phyloP scores from a whole-genome alignment of 306 rosid species.

The Pterocarpus santalinus region DNA sequence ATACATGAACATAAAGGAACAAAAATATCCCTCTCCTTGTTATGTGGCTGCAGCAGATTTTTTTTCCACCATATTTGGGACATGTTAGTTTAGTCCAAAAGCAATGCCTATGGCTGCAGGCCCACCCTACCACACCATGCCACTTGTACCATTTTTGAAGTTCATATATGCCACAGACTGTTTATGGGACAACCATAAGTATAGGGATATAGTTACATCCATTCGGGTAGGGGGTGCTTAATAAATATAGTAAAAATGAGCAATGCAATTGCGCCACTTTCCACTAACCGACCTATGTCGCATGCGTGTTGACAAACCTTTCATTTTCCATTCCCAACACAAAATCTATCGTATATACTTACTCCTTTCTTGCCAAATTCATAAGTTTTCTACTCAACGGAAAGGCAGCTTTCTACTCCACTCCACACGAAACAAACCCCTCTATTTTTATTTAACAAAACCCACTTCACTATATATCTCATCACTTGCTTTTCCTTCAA shows the following conservation, averaged over 20 bases:
- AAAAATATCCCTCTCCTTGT: slow-evolving; percentile 19
- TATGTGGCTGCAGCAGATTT: slow-evolving; percentile 11
- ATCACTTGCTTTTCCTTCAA: slow-evolving; percentile 48
- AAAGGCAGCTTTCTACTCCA: slow-evolving; percentile 51
- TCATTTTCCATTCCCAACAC: slow-evolving; percentile 43
- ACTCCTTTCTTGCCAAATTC: slow-evolving; percentile 40
- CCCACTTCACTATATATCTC: slow-evolving; percentile 46
- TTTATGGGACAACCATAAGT: slow-evolving; percentile 26
- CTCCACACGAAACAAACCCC: slow-evolving; percentile 58
- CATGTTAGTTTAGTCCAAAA: slow-evolving; percentile 45
- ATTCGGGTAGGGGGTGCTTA: background rate
- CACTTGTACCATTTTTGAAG: slow-evolving; percentile 46
- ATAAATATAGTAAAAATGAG: slow-evolving; percentile 39
- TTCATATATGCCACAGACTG: background rate
- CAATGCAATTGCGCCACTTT: slow-evolving; percentile 51
- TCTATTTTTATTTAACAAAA: slow-evolving; percentile 35
- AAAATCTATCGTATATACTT: slow-evolving; percentile 1
- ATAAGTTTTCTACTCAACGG: slow-evolving; percentile 43
- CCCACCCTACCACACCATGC: slow-evolving; percentile 45
- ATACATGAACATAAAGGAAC: slow-evolving; percentile 12
- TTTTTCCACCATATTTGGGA: slow-evolving; percentile 40
- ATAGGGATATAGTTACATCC: slow-evolving; percentile 19
- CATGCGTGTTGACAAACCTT: slow-evolving; percentile 78
- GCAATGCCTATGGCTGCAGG: slow-evolving; percentile 38
- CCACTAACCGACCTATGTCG: slow-evolving; percentile 67